Evolutionary conservation across 2,329 filamentous ascomycete species (phyloP), one percentile per base, ranked within the genome.

Genomic region (Penicillium paneum): DNA sequence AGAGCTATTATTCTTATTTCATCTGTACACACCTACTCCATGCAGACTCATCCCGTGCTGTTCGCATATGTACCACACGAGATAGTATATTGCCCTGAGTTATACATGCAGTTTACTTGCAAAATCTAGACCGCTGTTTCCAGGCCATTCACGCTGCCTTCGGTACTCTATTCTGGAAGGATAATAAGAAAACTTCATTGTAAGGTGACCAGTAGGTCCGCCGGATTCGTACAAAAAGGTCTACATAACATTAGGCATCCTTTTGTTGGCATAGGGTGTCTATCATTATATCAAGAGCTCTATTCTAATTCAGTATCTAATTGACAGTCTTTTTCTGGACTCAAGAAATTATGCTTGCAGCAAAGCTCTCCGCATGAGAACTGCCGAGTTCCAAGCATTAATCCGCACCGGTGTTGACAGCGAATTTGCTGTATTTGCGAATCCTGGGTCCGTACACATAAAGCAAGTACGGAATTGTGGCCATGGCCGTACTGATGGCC

Each of bases 381-480:
- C 19, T 26, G 8, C 21, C 8, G 6, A 11, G 12, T 24, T 26
- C 6, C 13, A 11, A 26, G 7, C 13, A 40, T 26, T 24, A 40
- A 5, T 40, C 38, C n/a, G 38, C 38, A 17, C 24, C 40, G 10
- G 28, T 7, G 10, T 44, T 43, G 11, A 50, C 48, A 19, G 48
- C 48, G 28, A 29, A 41, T 11, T 38, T 43, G 24, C 48, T 50
- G 31, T 35, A 32, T 8, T 31, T 44, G 19, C 55, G 55, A 29
- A 58, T 55, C 11, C 26, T 32, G 5, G 55, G 56, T 5, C 56
- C 56, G 21, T 53, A 58, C 5, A 50, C 29, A 38, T 54, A 62
- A 1, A 63, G 49, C 42, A 64, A 4, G 19, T 64, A 79, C 4
- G 77, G 77, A 0, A 79, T 64, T 1, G 74, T 71, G 5, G 71